Evolutionary conservation across 2,329 filamentous ascomycete genomes (phyloP), one percentile per base, ranked within the genome.

Genomic region (Bisporella sp.): DNA sequence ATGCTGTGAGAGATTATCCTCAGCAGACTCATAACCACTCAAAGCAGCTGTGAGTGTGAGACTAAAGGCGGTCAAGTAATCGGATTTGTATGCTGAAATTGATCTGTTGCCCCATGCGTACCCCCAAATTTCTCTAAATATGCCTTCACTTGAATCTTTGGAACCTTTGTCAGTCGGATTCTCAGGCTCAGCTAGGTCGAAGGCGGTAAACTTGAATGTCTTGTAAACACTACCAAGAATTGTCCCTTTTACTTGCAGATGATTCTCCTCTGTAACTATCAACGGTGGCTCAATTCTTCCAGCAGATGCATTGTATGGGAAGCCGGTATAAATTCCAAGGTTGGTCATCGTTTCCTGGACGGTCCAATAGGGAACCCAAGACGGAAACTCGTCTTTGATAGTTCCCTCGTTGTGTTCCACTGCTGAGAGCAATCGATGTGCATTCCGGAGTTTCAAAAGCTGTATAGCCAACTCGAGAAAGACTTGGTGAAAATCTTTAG

Each of bases 171-270:
- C 35, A 39, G 35, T 39, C 2, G 35, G 35, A 39, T 39, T 39
- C n/a, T n/a, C 35, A 2, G 35, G 35, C 2, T 39, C 35, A 39
- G 35, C 35, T 3, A 39, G n/a, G 35, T 39, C 35, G 35, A n/a
- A 39, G 80, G 1, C 49, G 49, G 32, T 42, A 42, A 42, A 42
- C 41, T 42, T 42, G 4, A 42, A 42, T 42, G 41, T 42, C 41
- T 42, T 42, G 41, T 8, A 42, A 42, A 42, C 41, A 42, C 9
- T 42, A 42, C 13, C 41, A 4, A 42, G 21, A 42, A 42, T 42
- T 12, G 21, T 28, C 41, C 41, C 41, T 28, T 42, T 42, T 28
- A 42, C 41, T 42, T 42, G 41, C 7, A 42, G 41, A 21, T 42
- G 21, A 21, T 42, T 42, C 9, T 42, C 13, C 13, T 42, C 41